These are phyloP conservation scores for Clonostachys rosea DNA, from an alignment of 2,329 filamentous ascomycete genomes.

Conservation along the genomic window DNA sequence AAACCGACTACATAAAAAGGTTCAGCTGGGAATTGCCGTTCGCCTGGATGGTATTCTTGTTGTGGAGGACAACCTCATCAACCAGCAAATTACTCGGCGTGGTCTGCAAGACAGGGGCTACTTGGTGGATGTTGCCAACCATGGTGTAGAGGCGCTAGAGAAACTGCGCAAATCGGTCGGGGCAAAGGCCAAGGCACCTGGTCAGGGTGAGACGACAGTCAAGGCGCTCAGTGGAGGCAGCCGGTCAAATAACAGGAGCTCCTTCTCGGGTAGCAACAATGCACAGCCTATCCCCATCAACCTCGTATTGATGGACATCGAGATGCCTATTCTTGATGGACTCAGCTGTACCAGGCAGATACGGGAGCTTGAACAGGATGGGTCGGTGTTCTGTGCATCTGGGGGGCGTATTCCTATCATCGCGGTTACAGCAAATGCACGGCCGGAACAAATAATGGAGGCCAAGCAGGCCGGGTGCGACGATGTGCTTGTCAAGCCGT, in stretches of 20 bases:
- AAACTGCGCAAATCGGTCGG: constrained; percentile 27
- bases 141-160: constrained; percentile 51
- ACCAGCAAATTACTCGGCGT: constrained; percentile 50
- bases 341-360: constrained; percentile 62
- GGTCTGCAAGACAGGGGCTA: constrained; percentile 45
- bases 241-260: too few species aligned
- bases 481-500: constrained; percentile 69
- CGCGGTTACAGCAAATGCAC: constrained; percentile 63
- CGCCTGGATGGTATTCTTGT: constrained; percentile 41
- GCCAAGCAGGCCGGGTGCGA: constrained; percentile 50
- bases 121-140: constrained; percentile 47
- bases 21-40: constrained; percentile 13
- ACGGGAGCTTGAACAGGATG: constrained; percentile 52
- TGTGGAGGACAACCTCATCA: constrained; percentile 58
- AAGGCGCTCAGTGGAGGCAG: constrained; percentile 2
- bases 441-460: constrained; percentile 53
- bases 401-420: constrained; percentile 57
- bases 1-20: neutral
- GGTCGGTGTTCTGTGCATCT: constrained; percentile 36
- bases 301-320: constrained; percentile 70
- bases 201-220: neutral
- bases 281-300: constrained; percentile 35
- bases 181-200: neutral
- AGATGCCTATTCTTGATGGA: constrained; percentile 73
- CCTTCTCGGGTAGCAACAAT: neutral